A percentile compares a stretch with the other conserved stretches of the same genome.
phyloP scores from a whole-genome alignment of 2,329 filamentous ascomycete genomes.

The Penicillium sp. region DNA sequence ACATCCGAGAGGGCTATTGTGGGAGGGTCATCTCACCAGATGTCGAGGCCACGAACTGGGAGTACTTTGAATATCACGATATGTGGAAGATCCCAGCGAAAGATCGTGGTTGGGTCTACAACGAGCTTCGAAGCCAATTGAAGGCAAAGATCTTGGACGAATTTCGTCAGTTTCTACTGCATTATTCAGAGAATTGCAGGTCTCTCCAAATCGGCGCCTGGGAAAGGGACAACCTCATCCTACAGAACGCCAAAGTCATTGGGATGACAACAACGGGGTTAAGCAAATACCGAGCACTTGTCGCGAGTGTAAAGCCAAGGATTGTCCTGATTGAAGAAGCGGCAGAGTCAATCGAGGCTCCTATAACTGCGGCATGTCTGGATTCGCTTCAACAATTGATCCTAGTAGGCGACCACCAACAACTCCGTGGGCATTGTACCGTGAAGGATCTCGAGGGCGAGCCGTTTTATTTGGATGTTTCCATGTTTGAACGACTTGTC shows the following conservation, averaged over 20 bases:
- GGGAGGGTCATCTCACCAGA: conserved; percentile 24
- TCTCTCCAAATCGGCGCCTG: conserved; percentile 63
- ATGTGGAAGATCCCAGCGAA: conserved; percentile 64
- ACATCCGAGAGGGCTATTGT: conserved; percentile 49
- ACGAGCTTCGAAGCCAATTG: conserved; percentile 62
- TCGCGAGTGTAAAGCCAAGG: conserved; percentile 68
- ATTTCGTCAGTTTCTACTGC: conserved; percentile 56
- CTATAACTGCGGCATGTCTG: conserved; percentile 64
- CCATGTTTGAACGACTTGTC: conserved; percentile 81
- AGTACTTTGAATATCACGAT: conserved; percentile 51
- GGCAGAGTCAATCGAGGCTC: conserved; percentile 70
- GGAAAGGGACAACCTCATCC: conserved; percentile 63
- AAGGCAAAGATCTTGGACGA: conserved; percentile 53
- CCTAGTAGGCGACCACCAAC: conserved; percentile 79
- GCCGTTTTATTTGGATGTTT: conserved; percentile 72
- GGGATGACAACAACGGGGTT: conserved; percentile 80
- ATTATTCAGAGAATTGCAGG: conserved; percentile 57
- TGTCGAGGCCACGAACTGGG: conserved; percentile 42
- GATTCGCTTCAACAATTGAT: conserved; percentile 68
- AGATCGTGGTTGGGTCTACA: conserved; percentile 69
- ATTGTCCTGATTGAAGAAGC: conserved; percentile 80
- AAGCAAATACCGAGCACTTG: conserved; percentile 75
- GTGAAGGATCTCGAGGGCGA: conserved; percentile 61
- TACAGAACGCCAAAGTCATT: conserved; percentile 65
- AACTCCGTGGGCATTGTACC: conserved; percentile 71